Conservation (phyloP, 1,284 basidiomycete species). For the Ceratobasidium sp. region DNA sequence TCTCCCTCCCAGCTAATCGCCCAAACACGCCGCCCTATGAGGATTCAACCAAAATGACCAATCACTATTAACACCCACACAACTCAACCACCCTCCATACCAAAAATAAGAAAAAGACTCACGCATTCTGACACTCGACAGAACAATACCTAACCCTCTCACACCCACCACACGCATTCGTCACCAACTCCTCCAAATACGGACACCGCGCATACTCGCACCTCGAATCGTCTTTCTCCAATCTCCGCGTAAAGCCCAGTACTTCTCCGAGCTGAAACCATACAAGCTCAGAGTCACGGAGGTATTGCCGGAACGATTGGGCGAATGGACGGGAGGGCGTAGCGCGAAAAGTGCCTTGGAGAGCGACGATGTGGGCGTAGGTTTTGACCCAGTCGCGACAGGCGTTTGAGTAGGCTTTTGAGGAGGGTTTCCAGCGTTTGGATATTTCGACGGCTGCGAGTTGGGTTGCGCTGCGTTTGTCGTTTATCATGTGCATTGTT, state of each 20-base stretch:
- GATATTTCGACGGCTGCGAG: background rate
- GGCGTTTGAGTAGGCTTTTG: background rate
- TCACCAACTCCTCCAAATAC: background rate
- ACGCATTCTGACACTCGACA: background rate
- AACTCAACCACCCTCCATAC: background rate
- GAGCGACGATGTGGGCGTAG: background rate
- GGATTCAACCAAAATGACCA: background rate
- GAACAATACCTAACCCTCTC: background rate
- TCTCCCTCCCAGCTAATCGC: background rate
- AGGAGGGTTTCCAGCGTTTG: background rate
- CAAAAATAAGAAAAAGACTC: background rate
- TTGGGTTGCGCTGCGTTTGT: background rate
- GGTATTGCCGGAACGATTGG: background rate
- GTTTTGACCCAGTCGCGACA: background rate
- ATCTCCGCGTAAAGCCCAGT: background rate
- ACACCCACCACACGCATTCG: background rate
- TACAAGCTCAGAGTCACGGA: background rate
- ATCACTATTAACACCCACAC: background rate
- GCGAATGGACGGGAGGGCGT: too few relatives aligned
- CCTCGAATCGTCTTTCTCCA: too few relatives aligned
- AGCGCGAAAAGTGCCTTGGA: background rate
- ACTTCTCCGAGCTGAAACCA: background rate
- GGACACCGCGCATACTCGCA: constrained; percentile 13
- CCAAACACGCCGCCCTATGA: constrained; percentile 5
- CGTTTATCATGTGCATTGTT: background rate